phyloP scores from a whole-genome alignment of 441 rosid species.

The Cnidoscolus chayamansa region DNA sequence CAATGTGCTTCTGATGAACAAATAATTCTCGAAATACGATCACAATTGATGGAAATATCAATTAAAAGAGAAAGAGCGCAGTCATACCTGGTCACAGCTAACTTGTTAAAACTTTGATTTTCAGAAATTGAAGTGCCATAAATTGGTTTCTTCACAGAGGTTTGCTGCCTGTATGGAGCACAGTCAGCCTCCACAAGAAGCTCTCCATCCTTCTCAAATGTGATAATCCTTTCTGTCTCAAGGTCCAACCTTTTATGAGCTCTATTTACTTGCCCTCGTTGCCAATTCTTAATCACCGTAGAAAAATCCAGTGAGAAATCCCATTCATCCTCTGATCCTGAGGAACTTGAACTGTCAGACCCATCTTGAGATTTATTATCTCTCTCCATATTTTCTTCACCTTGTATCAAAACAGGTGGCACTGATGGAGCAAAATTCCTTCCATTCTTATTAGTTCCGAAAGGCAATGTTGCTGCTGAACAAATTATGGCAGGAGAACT shows the following conservation, averaged over 20 bases:
- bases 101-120: constrained; percentile 16
- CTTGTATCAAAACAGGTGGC: constrained; percentile 2
- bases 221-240: constrained; percentile 21
- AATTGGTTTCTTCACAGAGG: background rate
- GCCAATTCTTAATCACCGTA: background rate
- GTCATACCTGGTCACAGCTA: constrained; percentile 24
- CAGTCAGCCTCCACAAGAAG: constrained; percentile 38
- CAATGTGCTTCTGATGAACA: background rate
- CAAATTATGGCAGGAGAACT: constrained; percentile 9
- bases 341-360: constrained; percentile 25
- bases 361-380: background rate
- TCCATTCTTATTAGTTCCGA: too few relatives aligned
- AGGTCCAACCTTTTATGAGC: constrained; percentile 25
- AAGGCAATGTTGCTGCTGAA: too few relatives aligned
- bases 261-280: background rate
- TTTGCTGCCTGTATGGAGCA: constrained; percentile 31
- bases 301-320: constrained; percentile 10
- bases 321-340: constrained; percentile 18
- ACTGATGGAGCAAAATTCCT: constrained; percentile 1
- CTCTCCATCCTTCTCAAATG: constrained; percentile 24
- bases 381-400: constrained; percentile 11
- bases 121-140: constrained; percentile 7
- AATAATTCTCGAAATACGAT: background rate
- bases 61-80: background rate
- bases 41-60: background rate